Evolutionary conservation across 2,329 filamentous ascomycete species (phyloP).

Genomic region (Daldinia eschscholtzii): DNA sequence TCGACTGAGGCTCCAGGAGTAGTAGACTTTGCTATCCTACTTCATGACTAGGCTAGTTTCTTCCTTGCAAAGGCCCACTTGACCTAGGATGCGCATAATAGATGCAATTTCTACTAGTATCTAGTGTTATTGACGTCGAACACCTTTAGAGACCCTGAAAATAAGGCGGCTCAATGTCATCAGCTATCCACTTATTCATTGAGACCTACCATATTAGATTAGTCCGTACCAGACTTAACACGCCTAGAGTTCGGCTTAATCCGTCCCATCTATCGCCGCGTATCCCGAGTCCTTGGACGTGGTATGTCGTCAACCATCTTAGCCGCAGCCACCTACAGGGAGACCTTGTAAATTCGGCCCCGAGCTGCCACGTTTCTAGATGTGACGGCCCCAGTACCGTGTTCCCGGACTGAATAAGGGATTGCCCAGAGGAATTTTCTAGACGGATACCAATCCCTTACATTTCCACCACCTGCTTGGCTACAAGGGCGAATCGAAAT

Average conservation of each 20-base stretch:
- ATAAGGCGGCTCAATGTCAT: constrained; percentile 3
- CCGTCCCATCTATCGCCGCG: constrained; percentile 9
- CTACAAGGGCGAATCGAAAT: not conserved
- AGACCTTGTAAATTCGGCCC: constrained; percentile 12
- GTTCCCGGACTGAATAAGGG: constrained; percentile 27
- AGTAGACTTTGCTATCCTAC: constrained; percentile 6
- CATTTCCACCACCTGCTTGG: constrained; percentile 1
- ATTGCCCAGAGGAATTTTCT: not conserved
- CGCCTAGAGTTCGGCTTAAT: constrained; percentile 8
- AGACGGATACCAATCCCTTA: constrained; percentile 11
- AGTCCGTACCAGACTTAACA: constrained; percentile 18
- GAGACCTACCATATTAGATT: constrained; percentile 15
- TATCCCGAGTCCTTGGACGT: constrained; percentile 32
- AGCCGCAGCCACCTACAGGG: constrained; percentile 6
- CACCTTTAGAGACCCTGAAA: not conserved
- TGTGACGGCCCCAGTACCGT: constrained; percentile 12
- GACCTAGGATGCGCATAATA: constrained; percentile 10
- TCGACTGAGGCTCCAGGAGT: constrained; percentile 4
- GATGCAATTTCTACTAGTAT: constrained; percentile 10
- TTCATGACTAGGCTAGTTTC: not conserved
- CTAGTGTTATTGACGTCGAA: not conserved
- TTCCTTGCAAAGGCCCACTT: constrained; percentile 11
- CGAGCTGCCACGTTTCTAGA: constrained; percentile 10
- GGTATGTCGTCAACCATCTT: constrained; percentile 23
- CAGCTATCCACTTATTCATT: constrained; percentile 12